Conservation (phyloP, 2,329 filamentous ascomycete species). For the Ceratocystis variospora region DNA sequence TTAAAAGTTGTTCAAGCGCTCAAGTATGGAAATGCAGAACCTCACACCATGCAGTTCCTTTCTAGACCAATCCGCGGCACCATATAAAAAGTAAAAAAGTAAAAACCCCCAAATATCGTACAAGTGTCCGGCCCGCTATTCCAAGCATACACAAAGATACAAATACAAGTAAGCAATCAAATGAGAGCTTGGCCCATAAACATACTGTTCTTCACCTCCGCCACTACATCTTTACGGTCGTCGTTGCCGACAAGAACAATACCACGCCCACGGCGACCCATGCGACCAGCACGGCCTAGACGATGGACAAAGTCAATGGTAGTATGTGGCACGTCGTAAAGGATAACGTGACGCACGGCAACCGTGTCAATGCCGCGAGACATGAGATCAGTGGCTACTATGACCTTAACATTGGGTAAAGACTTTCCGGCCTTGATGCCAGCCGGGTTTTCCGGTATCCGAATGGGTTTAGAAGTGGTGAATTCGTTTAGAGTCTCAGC, state of each 20-base stretch:
- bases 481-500: slow-evolving; percentile 66
- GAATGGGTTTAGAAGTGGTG: slow-evolving; percentile 38
- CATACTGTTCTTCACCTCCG: slow-evolving; percentile 83
- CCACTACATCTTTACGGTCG: slow-evolving; percentile 79
- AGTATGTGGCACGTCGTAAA: slow-evolving; percentile 96
- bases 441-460: slow-evolving; percentile 29
- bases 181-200: slow-evolving; percentile 68
- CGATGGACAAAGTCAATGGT: slow-evolving; percentile 98
- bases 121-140: neutral
- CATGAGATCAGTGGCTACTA: slow-evolving; percentile 87
- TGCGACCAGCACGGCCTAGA: slow-evolving; percentile 77
- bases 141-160: neutral
- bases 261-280: slow-evolving; percentile 78
- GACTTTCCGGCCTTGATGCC: slow-evolving; percentile 32
- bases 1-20: too few species aligned
- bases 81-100: neutral
- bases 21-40: too few species aligned
- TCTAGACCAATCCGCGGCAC: too few species aligned
- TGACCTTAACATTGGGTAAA: slow-evolving; percentile 68
- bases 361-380: slow-evolving; percentile 90
- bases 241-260: slow-evolving; percentile 82
- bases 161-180: slow-evolving; percentile 27
- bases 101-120: neutral
- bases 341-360: slow-evolving; percentile 75
- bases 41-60: too few species aligned